Evolutionary conservation across 768 basidiomycete genomes (phyloP).

Genomic region (Kwoniella sp.): DNA sequence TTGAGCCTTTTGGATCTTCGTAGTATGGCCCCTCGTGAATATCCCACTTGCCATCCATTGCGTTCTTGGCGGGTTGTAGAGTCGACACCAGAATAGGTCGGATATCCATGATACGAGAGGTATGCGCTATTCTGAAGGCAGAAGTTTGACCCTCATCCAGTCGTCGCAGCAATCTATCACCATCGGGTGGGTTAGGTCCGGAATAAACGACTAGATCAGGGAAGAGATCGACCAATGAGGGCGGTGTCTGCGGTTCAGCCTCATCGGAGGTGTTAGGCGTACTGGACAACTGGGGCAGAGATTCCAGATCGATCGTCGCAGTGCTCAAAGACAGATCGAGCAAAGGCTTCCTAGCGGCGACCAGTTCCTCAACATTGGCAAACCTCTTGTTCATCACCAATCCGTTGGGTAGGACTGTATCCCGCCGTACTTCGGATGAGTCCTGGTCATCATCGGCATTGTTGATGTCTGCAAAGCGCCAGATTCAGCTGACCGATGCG

Average conservation of each 20-base stretch:
- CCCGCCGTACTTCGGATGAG: constrained; percentile 21
- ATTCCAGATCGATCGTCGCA: constrained; percentile 34
- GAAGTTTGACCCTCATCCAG: constrained; percentile 69
- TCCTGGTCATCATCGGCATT: constrained; percentile 28
- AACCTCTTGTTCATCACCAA: constrained; percentile 43
- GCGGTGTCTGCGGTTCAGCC: constrained; percentile 22
- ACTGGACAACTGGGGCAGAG: constrained; percentile 17
- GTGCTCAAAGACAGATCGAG: constrained; percentile 31
- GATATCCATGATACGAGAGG: constrained; percentile 73
- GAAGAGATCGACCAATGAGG: constrained; percentile 67
- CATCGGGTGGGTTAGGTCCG: constrained; percentile 58
- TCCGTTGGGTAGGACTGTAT: constrained; percentile 35
- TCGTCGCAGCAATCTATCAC: constrained; percentile 68
- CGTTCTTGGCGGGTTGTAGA: constrained; percentile 76
- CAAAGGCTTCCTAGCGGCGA: constrained; percentile 34
- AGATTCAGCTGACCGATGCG: not conserved
- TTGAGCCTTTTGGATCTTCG: constrained; percentile 42
- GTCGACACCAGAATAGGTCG: constrained; percentile 84
- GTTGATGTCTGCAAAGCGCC: constrained; percentile 28
- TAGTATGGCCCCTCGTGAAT: constrained; percentile 58
- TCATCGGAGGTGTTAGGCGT: constrained; percentile 7
- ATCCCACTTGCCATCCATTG: constrained; percentile 66
- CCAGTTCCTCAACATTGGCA: constrained; percentile 33
- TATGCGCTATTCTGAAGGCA: constrained; percentile 72
- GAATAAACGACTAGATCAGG: constrained; percentile 69